Base-by-base conservation (phyloP, 2,329 filamentous ascomycete species). In the Ilyonectria destructans region DNA sequence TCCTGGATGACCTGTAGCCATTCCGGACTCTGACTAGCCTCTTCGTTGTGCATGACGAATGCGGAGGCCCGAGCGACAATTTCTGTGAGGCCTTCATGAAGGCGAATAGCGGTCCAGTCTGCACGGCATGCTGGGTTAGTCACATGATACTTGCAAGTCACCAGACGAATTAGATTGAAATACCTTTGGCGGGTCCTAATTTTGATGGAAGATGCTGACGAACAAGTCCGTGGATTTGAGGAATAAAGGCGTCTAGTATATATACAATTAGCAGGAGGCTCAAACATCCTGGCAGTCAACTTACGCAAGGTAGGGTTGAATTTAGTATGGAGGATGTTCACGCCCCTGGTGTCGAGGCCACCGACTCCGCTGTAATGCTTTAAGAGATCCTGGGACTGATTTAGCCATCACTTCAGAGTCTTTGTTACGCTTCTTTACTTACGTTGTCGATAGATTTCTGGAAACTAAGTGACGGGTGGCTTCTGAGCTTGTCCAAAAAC, bases 241-340 rank as follows among this genome's bases (percentile, higher is more conserved):
- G 58, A 2, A 46, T 35, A 10, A 54, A 61, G 2, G 35, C 48
- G 13, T 31, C 58, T 61, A 9, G 23, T 26, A 5, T 26, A 15
- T 17, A 21, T 2, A 6, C 17, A 15, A 37, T 37, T 15, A 37
- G 23, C 37, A 29, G 48, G 58, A 43, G 29, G 35, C 4, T 26
- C 9, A 31, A 17, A 23, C 17, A 2, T n/a, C 2, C 23, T 3
- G 21, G 23, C 6, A 15, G 15, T 26, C 12, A 43, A 21, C 48
- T 9, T 61, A 61, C 58, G 19, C 6, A 61, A 31, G 43, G 46
- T 54, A 43, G 58, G 58, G 58, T 61, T 61, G 10, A 61, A 54
- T 19, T 61, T 61, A n/a, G 31, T 52, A 21, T 21, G 31, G 21
- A 61, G 52, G 3, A 61, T 26, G 23, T 37, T 54, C 7, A 61